These are phyloP conservation scores for Debaryomycetaceae sp. DNA, from an alignment of 1,139 yeast species.

Conservation along the genomic window DNA sequence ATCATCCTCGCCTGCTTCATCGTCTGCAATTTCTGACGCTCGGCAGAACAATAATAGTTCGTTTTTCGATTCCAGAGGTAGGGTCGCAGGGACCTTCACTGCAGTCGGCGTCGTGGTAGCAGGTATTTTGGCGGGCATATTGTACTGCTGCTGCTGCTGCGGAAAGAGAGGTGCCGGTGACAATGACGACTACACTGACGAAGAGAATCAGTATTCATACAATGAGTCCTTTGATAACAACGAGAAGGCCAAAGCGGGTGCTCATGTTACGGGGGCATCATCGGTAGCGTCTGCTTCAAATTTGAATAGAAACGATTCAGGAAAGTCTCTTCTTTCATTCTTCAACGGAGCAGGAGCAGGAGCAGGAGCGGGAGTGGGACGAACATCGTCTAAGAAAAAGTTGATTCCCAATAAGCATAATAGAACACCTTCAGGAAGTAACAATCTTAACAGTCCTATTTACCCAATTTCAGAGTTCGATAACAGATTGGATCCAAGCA, in stretches of 20 bases:
- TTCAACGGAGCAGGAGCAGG: conserved; percentile 20
- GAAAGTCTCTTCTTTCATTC: conserved; percentile 31
- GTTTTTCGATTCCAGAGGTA: conserved; percentile 56
- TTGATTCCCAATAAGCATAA: conserved; percentile 13
- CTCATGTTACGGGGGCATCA: conserved; percentile 10
- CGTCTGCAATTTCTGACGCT: conserved; percentile 2
- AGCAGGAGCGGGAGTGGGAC: conserved; percentile 21
- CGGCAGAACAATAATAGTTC: conserved; percentile 13
- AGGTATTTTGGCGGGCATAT: conserved; percentile 31
- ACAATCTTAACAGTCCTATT: conserved; percentile 7
- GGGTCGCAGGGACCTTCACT: conserved; percentile 71
- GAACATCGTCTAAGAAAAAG: conserved; percentile 35
- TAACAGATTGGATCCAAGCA: conserved; percentile 64
- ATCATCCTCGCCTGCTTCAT: conserved; percentile 2
- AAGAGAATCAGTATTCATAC: conserved; percentile 34
- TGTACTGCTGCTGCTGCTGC: conserved; percentile 34
- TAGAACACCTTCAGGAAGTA: conserved; percentile 9
- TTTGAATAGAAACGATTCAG: conserved; percentile 33
- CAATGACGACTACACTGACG: conserved; percentile 33
- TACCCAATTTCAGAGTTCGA: conserved; percentile 58
- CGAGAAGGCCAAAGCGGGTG: conserved; percentile 16
- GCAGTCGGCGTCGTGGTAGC: conserved; percentile 59
- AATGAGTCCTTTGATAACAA: conserved; percentile 26
- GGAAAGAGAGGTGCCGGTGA: conserved; percentile 16
- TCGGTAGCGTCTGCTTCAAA: conserved; percentile 11